Base-by-base conservation (phyloP, 2,329 filamentous ascomycete genomes). In the Xylariaceae sp. region DNA sequence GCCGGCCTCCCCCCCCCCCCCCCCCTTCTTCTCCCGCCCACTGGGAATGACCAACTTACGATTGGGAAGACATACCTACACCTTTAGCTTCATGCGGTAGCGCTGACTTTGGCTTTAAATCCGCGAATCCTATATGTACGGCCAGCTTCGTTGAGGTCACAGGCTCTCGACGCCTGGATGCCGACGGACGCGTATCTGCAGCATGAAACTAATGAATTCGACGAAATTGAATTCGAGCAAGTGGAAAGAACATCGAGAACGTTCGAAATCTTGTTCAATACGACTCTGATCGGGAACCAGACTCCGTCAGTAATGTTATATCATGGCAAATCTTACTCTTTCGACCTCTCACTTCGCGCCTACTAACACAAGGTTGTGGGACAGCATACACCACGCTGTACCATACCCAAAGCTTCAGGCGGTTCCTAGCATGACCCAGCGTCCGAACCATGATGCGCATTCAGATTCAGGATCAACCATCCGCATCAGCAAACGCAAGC, bases 351-450 rank as follows among this genome's bases (percentile, higher is more conserved):
- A 34, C 47, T 26, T 30, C 19, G 29, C 26, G 19, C 19, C 34
- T n/a, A 47, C 44, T 47, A 15, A 39, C 37, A 26, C 16, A 18
- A 15, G 36, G 2, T 32, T 30, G 26, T 4, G 39, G 32, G 30
- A 51, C 41, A 40, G 15, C 19, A 39, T 34, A 22, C 41, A 30
- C 32, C 49, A 46, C 12, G 22, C 12, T 39, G 41, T 36, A 19
- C 49, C 30, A 30, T 51, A 51, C 26, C 49, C 49, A 30, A 51
- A 51, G 13, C 49, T 51, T 42, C 49, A 30, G 46, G 19, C 46
- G 36, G 22, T 49, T 16, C 47, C 29, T 19, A 29, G 18, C 29
- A 51, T 37, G 49, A 43, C 30, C 41, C 13, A 46, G 49, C n/a
- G 36, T 36, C 49, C 43, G 49, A 51, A 5, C 10, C 32, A 13